Evolutionary conservation across 2,329 filamentous ascomycete genomes (phyloP), one percentile per base, ranked within the genome.

Genomic region (Bertia moriformis): DNA sequence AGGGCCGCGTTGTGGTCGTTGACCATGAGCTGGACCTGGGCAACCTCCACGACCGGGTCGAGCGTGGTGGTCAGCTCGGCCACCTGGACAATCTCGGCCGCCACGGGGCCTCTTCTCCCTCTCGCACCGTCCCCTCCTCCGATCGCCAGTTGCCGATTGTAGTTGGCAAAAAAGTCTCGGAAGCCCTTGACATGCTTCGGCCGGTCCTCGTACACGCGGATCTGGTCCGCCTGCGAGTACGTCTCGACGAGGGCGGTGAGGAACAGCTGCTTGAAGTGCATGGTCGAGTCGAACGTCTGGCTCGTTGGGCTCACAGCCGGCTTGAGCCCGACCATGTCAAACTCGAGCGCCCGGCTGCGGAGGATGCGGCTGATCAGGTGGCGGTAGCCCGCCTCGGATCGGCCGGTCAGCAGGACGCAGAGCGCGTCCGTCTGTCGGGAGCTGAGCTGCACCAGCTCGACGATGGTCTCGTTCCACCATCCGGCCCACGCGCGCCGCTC

Each of bases 381-480:
- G 33, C 77, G 66, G 52, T 94, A 96, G 40, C 71, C 76, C 10
- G 66, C 64, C 59, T 95, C 87, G 22, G 77, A 75, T 30, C 91
- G 76, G 18, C 91, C 91, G 1, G 91, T 98, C 45, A 98, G 67
- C 10, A 96, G 71, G 33, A 98, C 79, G 38, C 76, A 85, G 27
- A 96, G 63, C 1, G 83, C 83, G 53, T 93, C 86, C 45, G 85
- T 82, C 53, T 95, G 85, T 52, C 82, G 63, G 66, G 83, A 83
- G 55, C 81, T 88, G 41, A 95, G 65, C 50, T 72, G 69, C 30
- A 93, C 86, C 19, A 96, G 71, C 49, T 87, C 73, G 40, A 76
- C 78, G 42, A 98, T 79, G 49, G 82, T 77, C 54, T 96, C 89
- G 52, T 96, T 96, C 91, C 91, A 98, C 83, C 85, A 95, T 24